Base-by-base conservation (phyloP, 129 eudicot genomes). In the Chrysanthemum seticuspe region DNA sequence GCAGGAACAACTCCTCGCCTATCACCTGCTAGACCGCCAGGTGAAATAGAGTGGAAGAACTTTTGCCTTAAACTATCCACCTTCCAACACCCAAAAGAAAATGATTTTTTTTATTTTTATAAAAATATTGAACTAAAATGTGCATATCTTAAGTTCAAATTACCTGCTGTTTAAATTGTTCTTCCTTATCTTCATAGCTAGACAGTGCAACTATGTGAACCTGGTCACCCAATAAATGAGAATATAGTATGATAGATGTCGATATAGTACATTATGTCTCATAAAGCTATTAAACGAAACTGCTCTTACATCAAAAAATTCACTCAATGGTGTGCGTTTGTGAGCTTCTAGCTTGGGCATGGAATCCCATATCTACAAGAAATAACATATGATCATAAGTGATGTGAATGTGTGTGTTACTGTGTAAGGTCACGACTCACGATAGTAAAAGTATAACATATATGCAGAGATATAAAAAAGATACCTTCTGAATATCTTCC, bases 321-420 rank as follows among this genome's bases (percentile, higher is more conserved):
- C 97, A 74, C 96, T 91, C 58, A 88, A 40, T 40, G 10, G 88
- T 14, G 97, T 91, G 29, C 79, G 86, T 71, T 83, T 88, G 86
- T 83, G 93, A 56, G 87, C 92, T 77, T 86, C 87, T 64, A 96
- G 96, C 84, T 91, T 91, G 47, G 97, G 90, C 79, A 91, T 90
- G 18, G 87, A 80, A 78, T 86, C 92, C 96, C 96, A 91, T 75
- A 91, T 91, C 97, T 91, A 60, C 61, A 50, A 12, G 47, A 40
- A 29, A 50, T 16, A 29, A 36, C 11, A 70, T 53, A 55, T 55
- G 3, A 70, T 55, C 74, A 15, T 27, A 6, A 10, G 13, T 60
- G 10, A 9, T 36, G 44, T 36, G 44, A 36, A 36, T 36, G 44
- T n/a, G n/a, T n/a, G n/a, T 36, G 44, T 36, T 36, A 36, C 47